Base-by-base conservation (phyloP, 164 flowering plant genomes). In the Echeveria elegans region DNA sequence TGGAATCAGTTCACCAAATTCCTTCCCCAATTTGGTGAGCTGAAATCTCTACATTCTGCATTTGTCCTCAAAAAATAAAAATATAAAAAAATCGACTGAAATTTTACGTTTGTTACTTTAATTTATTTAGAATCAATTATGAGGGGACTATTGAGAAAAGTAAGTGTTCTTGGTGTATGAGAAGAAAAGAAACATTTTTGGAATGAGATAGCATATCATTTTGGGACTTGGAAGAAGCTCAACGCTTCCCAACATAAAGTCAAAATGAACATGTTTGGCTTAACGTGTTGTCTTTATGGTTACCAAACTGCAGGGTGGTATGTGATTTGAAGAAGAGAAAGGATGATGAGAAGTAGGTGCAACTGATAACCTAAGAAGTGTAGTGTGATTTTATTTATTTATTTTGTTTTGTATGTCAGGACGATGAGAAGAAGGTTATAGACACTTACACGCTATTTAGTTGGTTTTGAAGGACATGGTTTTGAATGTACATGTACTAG, bases 21-120 rank as follows among this genome's bases (percentile, higher is more conserved):
- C 73, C 67, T 32, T 89, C 74, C 81, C 69, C 72, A 74, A 85
- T 87, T 88, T 87, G 96, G 90, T 87, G 88, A 88, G 82, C 92
- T 69, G 86, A 86, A 84, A 78, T 70, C 21, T 47, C 52, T 47
- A 15, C 45, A 40, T 40, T 47, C 56, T n/a, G 26, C 56, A 21
- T 50, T n/a, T 50, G 1, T 50, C 45, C 45, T 40, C 15, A 15
- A 11, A 43, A 43, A 43, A 43, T 12, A 5, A 40, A 7, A 11
- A 40, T 34, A 34, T 34, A 7, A 4, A 36, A 4, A 4, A 36
- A 36, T 36, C 38, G 8, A 4, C 38, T 36, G 38, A 10, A 36
- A 36, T 36, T 5, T 36, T 36, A 5, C 38, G 9, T 36, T 36
- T 36, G n/a, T n/a, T n/a, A n/a, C n/a, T 36, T 36, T 36, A 10